phyloP scores from a whole-genome alignment of 257 asterid species.

The Forsythia suspensa region DNA sequence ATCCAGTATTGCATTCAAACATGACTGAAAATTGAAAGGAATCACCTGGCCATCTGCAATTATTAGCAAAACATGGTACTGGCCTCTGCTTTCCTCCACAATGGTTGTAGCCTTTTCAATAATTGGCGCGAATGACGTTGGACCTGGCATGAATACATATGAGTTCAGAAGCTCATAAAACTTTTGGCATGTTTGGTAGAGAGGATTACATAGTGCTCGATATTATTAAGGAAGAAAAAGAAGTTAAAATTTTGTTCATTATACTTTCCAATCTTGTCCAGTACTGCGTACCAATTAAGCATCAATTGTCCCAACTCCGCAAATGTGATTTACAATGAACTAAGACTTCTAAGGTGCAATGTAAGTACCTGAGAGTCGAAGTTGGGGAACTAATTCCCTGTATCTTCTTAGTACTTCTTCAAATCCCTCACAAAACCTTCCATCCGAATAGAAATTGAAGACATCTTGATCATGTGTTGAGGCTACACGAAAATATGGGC shows the following conservation, averaged over 20 bases:
- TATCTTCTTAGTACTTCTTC: constrained; percentile 41
- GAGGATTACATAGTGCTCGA: neutral
- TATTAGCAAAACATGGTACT: constrained; percentile 57
- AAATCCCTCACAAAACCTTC: constrained; percentile 49
- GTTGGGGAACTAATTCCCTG: constrained; percentile 42
- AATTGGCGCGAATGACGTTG: constrained; percentile 56
- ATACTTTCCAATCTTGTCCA: neutral
- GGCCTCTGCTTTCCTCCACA: constrained; percentile 53
- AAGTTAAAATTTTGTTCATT: neutral
- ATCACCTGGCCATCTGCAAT: constrained; percentile 61
- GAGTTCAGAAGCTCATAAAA: neutral
- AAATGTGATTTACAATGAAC: neutral
- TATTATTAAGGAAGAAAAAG: neutral
- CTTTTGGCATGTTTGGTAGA: neutral
- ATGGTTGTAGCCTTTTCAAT: constrained; percentile 55
- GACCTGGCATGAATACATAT: constrained; percentile 25
- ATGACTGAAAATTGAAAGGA: neutral
- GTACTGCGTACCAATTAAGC: neutral
- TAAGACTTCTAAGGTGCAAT: neutral
- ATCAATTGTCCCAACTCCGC: neutral
- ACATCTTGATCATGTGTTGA: constrained; percentile 48
- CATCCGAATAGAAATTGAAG: constrained; percentile 39
- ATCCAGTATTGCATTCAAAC: neutral
- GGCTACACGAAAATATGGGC: constrained; percentile 25
- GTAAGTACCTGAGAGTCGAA: constrained; percentile 37